A percentile compares a stretch with the other conserved stretches of the same genome.
These are phyloP conservation scores for Hypoxylon sp. DNA, from an alignment of 2,329 filamentous ascomycete genomes.

Conservation along the genomic window DNA sequence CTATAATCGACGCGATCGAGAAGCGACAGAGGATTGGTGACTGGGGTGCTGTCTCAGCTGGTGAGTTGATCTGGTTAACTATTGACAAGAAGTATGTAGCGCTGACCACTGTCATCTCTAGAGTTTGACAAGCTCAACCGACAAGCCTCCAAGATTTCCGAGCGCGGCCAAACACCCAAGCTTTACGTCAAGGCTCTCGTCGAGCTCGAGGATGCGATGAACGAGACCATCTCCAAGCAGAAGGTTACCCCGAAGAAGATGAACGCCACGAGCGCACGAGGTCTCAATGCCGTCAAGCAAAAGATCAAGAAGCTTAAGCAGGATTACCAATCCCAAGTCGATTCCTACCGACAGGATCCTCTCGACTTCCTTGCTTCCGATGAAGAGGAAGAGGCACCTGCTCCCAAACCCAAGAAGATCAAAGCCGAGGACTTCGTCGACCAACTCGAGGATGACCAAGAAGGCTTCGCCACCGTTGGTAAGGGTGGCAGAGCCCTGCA, in stretches of 20 bases:
- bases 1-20: constrained; percentile 88
- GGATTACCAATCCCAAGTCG: constrained; percentile 87
- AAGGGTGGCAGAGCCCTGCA: constrained; percentile 87
- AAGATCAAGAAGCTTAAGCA: constrained; percentile 99
- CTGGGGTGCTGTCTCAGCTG: constrained; percentile 90
- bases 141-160: constrained; percentile 80
- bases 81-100: constrained; percentile 4
- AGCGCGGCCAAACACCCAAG: constrained; percentile 84
- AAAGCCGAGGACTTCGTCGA: constrained; percentile 62
- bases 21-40: constrained; percentile 98
- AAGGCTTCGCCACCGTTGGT: constrained; percentile 88
- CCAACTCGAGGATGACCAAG: constrained; percentile 70
- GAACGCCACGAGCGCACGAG: constrained; percentile 94
- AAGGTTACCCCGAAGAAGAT: constrained; percentile 98
- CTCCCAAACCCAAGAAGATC: constrained; percentile 61
- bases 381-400: constrained; percentile 72
- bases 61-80: constrained; percentile 59
- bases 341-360: constrained; percentile 79
- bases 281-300: constrained; percentile 96
- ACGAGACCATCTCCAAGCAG: constrained; percentile 92
- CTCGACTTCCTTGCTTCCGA: constrained; percentile 57
- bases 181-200: constrained; percentile 91
- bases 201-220: constrained; percentile 93
- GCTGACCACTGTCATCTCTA: constrained; percentile 50
- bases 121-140: constrained; percentile 96